These are phyloP conservation scores for Sanghuangporus sanghuang DNA, from an alignment of 1,284 basidiomycete genomes.

Conservation along the genomic window DNA sequence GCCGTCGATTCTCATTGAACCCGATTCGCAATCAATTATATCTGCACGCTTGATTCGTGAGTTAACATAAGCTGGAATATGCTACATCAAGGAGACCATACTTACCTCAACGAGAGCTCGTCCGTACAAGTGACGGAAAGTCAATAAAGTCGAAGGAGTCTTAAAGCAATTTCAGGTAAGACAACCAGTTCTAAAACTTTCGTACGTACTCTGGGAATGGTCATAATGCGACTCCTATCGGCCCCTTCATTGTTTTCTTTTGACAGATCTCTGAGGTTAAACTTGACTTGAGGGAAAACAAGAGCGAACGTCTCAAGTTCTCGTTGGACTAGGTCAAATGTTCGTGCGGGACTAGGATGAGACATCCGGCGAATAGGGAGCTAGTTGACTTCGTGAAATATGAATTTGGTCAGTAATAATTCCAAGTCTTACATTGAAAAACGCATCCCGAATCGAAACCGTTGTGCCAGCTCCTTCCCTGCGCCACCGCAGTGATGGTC, in stretches of 20 bases:
- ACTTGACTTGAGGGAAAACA: constrained; percentile 63
- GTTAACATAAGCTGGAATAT: background rate
- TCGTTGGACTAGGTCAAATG: constrained; percentile 60
- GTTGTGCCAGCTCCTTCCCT: constrained; percentile 70
- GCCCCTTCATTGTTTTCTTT: constrained; percentile 30
- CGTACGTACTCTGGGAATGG: constrained; percentile 56
- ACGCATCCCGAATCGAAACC: constrained; percentile 79
- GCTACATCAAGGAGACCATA: constrained; percentile 5
- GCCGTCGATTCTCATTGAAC: constrained; percentile 58
- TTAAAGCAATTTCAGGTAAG: constrained; percentile 26
- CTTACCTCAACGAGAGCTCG: constrained; percentile 60
- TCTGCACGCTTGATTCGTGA: constrained; percentile 50
- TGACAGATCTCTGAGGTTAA: constrained; percentile 58
- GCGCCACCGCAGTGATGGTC: constrained; percentile 67
- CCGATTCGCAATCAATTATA: constrained; percentile 48
- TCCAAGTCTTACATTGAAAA: constrained; percentile 59
- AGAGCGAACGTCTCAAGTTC: constrained; percentile 71
- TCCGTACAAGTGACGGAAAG: constrained; percentile 68
- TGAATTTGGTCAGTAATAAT: constrained; percentile 5
- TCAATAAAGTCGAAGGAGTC: constrained; percentile 56
- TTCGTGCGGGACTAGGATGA: constrained; percentile 51
- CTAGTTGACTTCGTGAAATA: constrained; percentile 32
- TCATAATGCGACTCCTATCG: constrained; percentile 41
- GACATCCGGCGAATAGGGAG: constrained; percentile 73
- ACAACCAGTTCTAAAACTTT: background rate